A percentile compares a stretch with the other conserved stretches of the same genome.
These are phyloP conservation scores for Wickerhamiella qilinensis DNA, from an alignment of 805 yeast species.

Conservation along the genomic window DNA sequence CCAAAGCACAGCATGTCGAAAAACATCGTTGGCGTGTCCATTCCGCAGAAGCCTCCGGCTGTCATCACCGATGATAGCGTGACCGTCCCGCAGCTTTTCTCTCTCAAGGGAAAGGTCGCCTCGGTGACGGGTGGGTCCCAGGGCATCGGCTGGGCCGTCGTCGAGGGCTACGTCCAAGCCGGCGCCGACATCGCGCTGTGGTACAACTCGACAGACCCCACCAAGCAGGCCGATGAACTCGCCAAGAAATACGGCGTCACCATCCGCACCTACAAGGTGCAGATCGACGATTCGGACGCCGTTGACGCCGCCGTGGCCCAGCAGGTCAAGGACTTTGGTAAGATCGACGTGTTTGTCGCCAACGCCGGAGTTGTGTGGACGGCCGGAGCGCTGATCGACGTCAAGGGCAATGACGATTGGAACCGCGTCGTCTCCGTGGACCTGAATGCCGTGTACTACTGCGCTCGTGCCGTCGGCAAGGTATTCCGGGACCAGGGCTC, in stretches of 20 bases:
- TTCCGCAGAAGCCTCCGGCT: constrained; percentile 14
- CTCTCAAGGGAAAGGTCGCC: constrained; percentile 69
- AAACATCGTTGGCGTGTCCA: constrained; percentile 12
- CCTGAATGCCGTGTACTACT: constrained; percentile 63
- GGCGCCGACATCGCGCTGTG: constrained; percentile 71
- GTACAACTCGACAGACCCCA: constrained; percentile 49
- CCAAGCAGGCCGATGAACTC: constrained; percentile 40
- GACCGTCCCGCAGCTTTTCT: constrained; percentile 50
- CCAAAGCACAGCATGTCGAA: constrained; percentile 8
- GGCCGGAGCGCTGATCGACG: constrained; percentile 39
- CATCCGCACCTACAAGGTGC: constrained; percentile 49
- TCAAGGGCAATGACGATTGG: constrained; percentile 44
- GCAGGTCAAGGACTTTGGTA: constrained; percentile 55
- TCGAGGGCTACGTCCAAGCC: constrained; percentile 71
- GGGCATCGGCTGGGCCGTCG: constrained; percentile 72
- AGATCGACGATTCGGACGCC: constrained; percentile 32
- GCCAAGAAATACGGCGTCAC: constrained; percentile 42
- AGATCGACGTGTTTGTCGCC: constrained; percentile 70
- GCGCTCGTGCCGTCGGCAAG: constrained; percentile 59
- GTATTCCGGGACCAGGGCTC: constrained; percentile 55
- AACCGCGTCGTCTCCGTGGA: constrained; percentile 56
- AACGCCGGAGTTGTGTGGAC: constrained; percentile 85
- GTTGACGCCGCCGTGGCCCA: constrained; percentile 35
- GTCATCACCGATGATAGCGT: constrained; percentile 8
- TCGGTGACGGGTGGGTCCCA: constrained; percentile 73